Percentiles rank a stretch among this genome's conserved stretches.
Conservation (phyloP, 2,329 filamentous ascomycete species). For the Penicillium sp. region DNA sequence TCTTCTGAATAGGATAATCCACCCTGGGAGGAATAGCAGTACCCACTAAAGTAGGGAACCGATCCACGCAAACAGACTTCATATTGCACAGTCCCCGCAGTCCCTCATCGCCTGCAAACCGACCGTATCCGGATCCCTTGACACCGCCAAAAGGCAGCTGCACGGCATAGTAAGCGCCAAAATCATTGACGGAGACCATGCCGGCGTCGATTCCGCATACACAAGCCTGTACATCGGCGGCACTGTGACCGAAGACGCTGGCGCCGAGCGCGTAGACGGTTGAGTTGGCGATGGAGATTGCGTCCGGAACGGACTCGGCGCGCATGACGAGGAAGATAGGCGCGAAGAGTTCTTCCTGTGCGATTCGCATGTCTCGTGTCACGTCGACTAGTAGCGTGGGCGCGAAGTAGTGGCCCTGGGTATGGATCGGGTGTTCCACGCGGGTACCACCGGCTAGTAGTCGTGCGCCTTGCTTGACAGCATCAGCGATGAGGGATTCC, state of each 20-base stretch:
- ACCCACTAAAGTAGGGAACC: constrained; percentile 50
- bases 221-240: constrained; percentile 59
- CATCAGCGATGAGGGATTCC: constrained; percentile 70
- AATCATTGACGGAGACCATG: constrained; percentile 95
- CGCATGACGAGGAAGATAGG: constrained; percentile 84
- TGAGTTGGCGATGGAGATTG: constrained; percentile 75
- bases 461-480: constrained; percentile 71
- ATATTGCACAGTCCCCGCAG: constrained; percentile 77
- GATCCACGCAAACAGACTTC: constrained; percentile 83
- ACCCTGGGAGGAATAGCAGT: constrained; percentile 78
- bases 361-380: constrained; percentile 76
- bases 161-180: constrained; percentile 86
- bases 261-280: constrained; percentile 82
- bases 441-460: constrained; percentile 76
- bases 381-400: constrained; percentile 92
- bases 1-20: constrained; percentile 71
- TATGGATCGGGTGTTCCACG: constrained; percentile 65
- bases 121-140: constrained; percentile 83
- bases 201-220: constrained; percentile 69
- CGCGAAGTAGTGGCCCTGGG: constrained; percentile 81
- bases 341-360: constrained; percentile 86
- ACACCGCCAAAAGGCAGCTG: constrained; percentile 91
- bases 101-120: constrained; percentile 89
- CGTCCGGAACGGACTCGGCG: constrained; percentile 59
- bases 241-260: constrained; percentile 74